Percentiles rank a stretch among this genome's conserved stretches.
These are phyloP conservation scores for Paraphoma chrysanthemicola DNA, from an alignment of 2,329 filamentous ascomycete species.

Conservation along the genomic window DNA sequence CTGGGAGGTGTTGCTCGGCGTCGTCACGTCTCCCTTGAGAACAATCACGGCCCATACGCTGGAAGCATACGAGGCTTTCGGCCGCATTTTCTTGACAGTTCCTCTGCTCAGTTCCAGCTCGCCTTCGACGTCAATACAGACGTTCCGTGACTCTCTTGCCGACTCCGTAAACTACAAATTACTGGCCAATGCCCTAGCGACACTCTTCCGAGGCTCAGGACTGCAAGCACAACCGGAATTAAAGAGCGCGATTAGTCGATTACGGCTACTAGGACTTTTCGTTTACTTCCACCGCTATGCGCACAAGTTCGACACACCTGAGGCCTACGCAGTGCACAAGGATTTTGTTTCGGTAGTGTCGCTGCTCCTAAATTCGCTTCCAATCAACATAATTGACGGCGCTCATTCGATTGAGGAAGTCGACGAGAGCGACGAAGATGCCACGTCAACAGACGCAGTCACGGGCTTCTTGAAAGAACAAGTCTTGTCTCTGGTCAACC, in stretches of 20 bases:
- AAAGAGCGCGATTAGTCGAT: conserved; percentile 50
- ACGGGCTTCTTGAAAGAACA: conserved; percentile 67
- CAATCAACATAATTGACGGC: conserved; percentile 63
- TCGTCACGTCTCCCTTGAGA: conserved; percentile 38
- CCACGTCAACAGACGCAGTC: conserved; percentile 29
- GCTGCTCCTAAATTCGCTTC: conserved; percentile 62
- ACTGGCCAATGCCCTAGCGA: conserved; percentile 42
- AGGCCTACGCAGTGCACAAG: conserved; percentile 55
- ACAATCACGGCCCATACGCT: conserved; percentile 44
- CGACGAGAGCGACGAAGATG: conserved; percentile 24
- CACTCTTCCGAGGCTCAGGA: conserved; percentile 33
- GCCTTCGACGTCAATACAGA: conserved; percentile 23
- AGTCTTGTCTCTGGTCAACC: conserved; percentile 74
- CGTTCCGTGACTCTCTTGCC: conserved; percentile 49
- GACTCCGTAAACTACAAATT: conserved; percentile 60
- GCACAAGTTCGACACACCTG: conserved; percentile 47
- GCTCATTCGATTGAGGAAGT: conserved; percentile 37
- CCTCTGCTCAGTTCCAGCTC: conserved; percentile 42
- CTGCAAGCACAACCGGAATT: conserved; percentile 33
- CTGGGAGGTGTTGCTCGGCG: conserved; percentile 25
- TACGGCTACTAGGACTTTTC: conserved; percentile 67
- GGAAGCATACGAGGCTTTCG: conserved; percentile 49
- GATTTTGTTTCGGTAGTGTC: conserved; percentile 65
- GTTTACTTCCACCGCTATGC: conserved; percentile 64
- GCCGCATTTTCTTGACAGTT: conserved; percentile 53